A percentile compares a stretch with the other conserved stretches of the same genome.
Conservation (phyloP, 768 basidiomycete genomes). For the Hypsizygus marmoreus region DNA sequence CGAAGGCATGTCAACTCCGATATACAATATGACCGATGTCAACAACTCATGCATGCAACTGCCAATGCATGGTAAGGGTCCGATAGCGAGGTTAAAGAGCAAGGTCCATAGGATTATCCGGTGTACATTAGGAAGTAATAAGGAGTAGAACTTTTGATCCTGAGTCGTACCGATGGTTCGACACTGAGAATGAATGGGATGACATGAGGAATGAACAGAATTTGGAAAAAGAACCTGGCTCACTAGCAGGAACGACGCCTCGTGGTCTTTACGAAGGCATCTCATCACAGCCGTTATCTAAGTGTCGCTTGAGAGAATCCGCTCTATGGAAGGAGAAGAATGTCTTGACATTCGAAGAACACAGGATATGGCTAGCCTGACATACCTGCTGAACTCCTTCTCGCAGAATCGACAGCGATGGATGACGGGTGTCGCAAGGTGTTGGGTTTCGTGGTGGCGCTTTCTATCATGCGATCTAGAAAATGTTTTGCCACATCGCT, state of each 20-base stretch:
- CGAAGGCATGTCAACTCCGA: slow-evolving; percentile 9
- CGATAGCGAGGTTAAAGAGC: slow-evolving; percentile 1
- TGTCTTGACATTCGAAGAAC: slow-evolving; percentile 11
- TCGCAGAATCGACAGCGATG: slow-evolving; percentile 74
- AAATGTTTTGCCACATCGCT: slow-evolving; percentile 77
- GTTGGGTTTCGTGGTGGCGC: slow-evolving; percentile 79
- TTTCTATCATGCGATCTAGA: slow-evolving; percentile 82
- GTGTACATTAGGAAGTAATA: slow-evolving; percentile 12
- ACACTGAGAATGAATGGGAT: slow-evolving; percentile 11
- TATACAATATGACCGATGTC: slow-evolving; percentile 2
- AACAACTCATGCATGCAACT: slow-evolving; percentile 14
- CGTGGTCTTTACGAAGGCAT: slow-evolving; percentile 20
- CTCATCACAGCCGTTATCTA: slow-evolving; percentile 63
- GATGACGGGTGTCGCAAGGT: slow-evolving; percentile 60
- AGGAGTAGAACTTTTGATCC: slow-evolving; percentile 21
- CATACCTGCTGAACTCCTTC: slow-evolving; percentile 75
- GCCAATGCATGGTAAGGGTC: slow-evolving; percentile 3
- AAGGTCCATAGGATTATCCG: slow-evolving; percentile 7
- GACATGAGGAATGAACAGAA: slow-evolving; percentile 7
- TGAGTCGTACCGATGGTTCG: slow-evolving; percentile 11
- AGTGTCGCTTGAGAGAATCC: slow-evolving; percentile 73
- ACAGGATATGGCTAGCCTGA: not conserved
- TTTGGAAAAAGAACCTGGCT: slow-evolving; percentile 1
- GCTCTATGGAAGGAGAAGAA: slow-evolving; percentile 18
- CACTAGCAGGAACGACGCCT: not conserved